Conservation (phyloP, 768 basidiomycete species). For the Rhodocollybia butyracea region DNA sequence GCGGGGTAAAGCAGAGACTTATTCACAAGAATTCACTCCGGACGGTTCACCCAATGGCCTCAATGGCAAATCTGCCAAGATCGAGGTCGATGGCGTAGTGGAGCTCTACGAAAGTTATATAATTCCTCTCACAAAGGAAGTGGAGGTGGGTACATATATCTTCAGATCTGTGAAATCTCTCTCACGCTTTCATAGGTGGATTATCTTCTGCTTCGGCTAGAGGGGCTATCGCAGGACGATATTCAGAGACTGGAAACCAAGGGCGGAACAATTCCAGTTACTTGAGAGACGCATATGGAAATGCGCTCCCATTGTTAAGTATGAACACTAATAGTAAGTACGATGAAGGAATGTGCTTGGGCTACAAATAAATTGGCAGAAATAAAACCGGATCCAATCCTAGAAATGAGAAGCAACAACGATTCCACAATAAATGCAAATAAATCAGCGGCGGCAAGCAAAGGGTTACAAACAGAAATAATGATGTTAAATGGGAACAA, state of each 20-base stretch:
- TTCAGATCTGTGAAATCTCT: background rate
- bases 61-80: slow-evolving; percentile 51
- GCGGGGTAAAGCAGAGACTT: slow-evolving; percentile 76
- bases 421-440: background rate
- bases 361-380: slow-evolving; percentile 4
- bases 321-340: background rate
- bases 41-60: slow-evolving; percentile 51
- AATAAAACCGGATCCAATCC: slow-evolving; percentile 7
- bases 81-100: slow-evolving; percentile 91
- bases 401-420: background rate
- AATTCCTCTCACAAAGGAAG: slow-evolving; percentile 96
- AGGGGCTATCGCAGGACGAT: slow-evolving; percentile 79
- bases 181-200: slow-evolving; percentile 62
- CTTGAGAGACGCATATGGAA: background rate
- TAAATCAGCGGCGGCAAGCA: background rate
- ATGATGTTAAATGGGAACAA: background rate
- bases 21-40: slow-evolving; percentile 66
- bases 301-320: background rate
- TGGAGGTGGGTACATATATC: slow-evolving; percentile 66
- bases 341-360: background rate
- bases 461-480: background rate
- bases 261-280: background rate
- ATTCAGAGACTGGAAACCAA: slow-evolving; percentile 57
- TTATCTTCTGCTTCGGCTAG: slow-evolving; percentile 87
- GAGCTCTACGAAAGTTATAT: slow-evolving; percentile 93